A percentile compares a stretch with the other conserved stretches of the same genome.
Evolutionary conservation across 1,284 basidiomycete genomes (phyloP).

Genomic region (Phylloporus gajari): DNA sequence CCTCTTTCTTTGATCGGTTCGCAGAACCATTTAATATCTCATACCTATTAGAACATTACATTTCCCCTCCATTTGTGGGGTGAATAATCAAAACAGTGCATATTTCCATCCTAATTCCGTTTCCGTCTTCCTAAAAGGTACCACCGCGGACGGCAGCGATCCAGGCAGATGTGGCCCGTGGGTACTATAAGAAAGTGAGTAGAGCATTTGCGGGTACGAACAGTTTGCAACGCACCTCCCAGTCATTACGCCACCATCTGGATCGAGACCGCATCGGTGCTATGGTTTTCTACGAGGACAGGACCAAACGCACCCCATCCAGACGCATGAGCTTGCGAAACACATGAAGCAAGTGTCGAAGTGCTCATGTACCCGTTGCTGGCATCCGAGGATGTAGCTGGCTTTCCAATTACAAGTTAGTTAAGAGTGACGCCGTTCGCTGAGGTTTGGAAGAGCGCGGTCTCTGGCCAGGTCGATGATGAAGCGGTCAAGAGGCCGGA

Average conservation of each 20-base stretch:
- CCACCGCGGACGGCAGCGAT: slow-evolving; percentile 31
- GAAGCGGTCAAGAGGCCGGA: slow-evolving; percentile 1
- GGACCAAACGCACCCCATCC: slow-evolving; percentile 7
- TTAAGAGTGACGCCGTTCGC: slow-evolving; percentile 7
- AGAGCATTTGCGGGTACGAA: no score
- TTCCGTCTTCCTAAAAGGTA: slow-evolving; percentile 9
- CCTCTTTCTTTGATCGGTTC: no score
- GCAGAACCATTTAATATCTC: no score
- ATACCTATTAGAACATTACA: no score
- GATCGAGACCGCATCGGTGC: not conserved
- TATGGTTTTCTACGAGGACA: slow-evolving; percentile 32
- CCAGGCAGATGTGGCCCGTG: slow-evolving; percentile 31
- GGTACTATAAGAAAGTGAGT: slow-evolving; percentile 29
- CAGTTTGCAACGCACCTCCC: slow-evolving; percentile 32
- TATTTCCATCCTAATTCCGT: no score
- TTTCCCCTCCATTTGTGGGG: no score
- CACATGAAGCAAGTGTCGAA: slow-evolving; percentile 48
- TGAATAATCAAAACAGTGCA: no score
- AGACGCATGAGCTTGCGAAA: slow-evolving; percentile 1
- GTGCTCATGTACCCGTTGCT: slow-evolving; percentile 62
- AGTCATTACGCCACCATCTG: slow-evolving; percentile 63
- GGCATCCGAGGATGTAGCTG: slow-evolving; percentile 4
- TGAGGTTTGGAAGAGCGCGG: slow-evolving; percentile 10
- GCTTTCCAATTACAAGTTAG: slow-evolving; percentile 15
- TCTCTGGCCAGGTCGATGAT: slow-evolving; percentile 5